A percentile compares a stretch with the other conserved stretches of the same genome.
These are phyloP conservation scores for Boletus rubroflammeus DNA, from an alignment of 768 basidiomycete species.

Conservation along the genomic window DNA sequence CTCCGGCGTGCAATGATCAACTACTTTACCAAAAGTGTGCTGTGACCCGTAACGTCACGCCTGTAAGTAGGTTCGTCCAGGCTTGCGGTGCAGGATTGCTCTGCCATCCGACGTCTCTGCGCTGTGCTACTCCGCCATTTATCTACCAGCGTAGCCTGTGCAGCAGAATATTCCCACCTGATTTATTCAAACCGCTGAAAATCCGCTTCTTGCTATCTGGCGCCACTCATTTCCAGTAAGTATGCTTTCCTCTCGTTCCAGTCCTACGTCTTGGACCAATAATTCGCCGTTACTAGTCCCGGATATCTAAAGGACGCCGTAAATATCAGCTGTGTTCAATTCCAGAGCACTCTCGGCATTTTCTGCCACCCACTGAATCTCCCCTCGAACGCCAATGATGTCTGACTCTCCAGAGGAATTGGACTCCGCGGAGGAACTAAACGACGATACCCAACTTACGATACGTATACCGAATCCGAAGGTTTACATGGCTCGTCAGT, in stretches of 20 bases:
- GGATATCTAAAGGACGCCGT: background rate
- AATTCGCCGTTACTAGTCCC: constrained; percentile 6
- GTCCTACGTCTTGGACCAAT: constrained; percentile 5
- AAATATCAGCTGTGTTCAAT: constrained; percentile 7
- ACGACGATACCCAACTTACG: constrained; percentile 52
- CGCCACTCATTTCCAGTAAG: constrained; percentile 14
- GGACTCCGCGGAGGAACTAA: constrained; percentile 37
- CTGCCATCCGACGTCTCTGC: constrained; percentile 23
- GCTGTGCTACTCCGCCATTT: constrained; percentile 8
- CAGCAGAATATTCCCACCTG: constrained; percentile 7
- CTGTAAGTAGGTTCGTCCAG: constrained; percentile 35
- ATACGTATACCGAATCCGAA: constrained; percentile 67
- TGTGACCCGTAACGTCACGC: constrained; percentile 37
- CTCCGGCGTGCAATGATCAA: constrained; percentile 28
- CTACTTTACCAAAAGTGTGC: constrained; percentile 31
- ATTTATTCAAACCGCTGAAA: constrained; percentile 14
- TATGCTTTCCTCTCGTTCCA: constrained; percentile 6
- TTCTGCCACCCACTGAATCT: constrained; percentile 11
- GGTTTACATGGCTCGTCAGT: constrained; percentile 64
- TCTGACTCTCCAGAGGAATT: constrained; percentile 38
- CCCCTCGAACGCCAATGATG: constrained; percentile 21
- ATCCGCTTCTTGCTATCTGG: constrained; percentile 2
- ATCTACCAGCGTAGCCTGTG: constrained; percentile 2
- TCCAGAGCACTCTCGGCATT: constrained; percentile 11
- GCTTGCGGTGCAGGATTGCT: constrained; percentile 26